Evolutionary conservation across 2,329 filamentous ascomycete species (phyloP), one percentile per base, ranked within the genome.

Genomic region (Sporothrix luriei): DNA sequence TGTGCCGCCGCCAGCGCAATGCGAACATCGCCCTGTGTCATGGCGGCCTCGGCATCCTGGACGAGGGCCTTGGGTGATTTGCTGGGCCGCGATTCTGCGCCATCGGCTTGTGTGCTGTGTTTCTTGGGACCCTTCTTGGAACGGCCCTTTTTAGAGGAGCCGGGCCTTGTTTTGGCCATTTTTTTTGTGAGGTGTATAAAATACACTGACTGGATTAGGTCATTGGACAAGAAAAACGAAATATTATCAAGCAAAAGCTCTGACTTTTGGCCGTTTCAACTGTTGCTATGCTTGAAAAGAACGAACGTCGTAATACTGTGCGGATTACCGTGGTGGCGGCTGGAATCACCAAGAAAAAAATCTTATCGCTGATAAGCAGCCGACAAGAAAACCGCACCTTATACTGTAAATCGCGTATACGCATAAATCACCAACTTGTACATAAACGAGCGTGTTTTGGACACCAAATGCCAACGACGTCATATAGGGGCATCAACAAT

Each of bases 1-100:
- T 86, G 84, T 66, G 83, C 84, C 26, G 76, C 67, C 49, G 65
- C 71, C 14, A 75, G 73, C 10, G 79, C 79, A 38, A 71, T 69
- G 1, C 73, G 70, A 48, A 75, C 72, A 51, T 80, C 78, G 71
- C 78, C 78, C 40, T 77, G 76, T 59, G 78, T 78, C 72, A 80
- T 78, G 55, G 74, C 74, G 16, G 75, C 73, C 51, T 76, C 76
- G 6, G 78, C 77, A 64, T 76, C 76, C 40, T 72, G 72, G 64
- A 80, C 76, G 10, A 79, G 75, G 51, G 76, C 74, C 10, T 65
- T 66, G n/a, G 72, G 71, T n/a, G 69, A 33, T 49, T 72, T 72
- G 57, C 19, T 62, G 33, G 68, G 67, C 46, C n/a, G 66, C 14
- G 51, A 29, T 13, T 68, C 48, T 33, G 43, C 62, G 7, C 65